Conservation (phyloP, 169 alveolate genomes). For the Cryptosporidium sp. region DNA sequence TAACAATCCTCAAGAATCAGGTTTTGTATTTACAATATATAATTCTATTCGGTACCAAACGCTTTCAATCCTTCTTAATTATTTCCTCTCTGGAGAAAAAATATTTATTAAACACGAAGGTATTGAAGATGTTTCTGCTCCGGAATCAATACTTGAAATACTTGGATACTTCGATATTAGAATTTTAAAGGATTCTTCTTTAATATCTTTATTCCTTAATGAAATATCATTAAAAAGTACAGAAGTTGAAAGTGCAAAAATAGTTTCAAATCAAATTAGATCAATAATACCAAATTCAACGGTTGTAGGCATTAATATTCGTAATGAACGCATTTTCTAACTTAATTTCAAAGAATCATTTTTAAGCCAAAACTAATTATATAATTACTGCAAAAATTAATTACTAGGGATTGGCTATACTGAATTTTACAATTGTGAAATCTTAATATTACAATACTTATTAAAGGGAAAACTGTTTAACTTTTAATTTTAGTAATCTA, state of each 20-base stretch:
- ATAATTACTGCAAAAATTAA: no score
- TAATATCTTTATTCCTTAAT: background rate
- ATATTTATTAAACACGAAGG: conserved; percentile 27
- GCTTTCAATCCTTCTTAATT: conserved; percentile 2
- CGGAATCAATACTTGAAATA: conserved; percentile 10
- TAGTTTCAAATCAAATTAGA: conserved; percentile 11
- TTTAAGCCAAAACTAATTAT: background rate
- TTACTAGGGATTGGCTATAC: no score
- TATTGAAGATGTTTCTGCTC: background rate
- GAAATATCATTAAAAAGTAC: conserved; percentile 6
- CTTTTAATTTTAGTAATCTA: no score
- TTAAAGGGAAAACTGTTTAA: no score
- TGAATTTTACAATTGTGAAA: no score
- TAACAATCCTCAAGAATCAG: background rate
- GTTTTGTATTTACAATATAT: conserved; percentile 24
- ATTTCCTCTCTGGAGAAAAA: conserved; percentile 14
- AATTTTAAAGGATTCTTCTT: background rate
- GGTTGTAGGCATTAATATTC: conserved; percentile 16
- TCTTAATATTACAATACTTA: no score
- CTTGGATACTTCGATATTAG: background rate
- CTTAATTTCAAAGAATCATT: background rate
- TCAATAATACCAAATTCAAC: conserved; percentile 24
- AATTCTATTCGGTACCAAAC: conserved; percentile 13
- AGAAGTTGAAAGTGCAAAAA: conserved; percentile 36
- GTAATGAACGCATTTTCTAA: conserved; percentile 1